phyloP scores from a whole-genome alignment of 495 filamentous ascomycete genomes.

The Xylaria scruposa region DNA sequence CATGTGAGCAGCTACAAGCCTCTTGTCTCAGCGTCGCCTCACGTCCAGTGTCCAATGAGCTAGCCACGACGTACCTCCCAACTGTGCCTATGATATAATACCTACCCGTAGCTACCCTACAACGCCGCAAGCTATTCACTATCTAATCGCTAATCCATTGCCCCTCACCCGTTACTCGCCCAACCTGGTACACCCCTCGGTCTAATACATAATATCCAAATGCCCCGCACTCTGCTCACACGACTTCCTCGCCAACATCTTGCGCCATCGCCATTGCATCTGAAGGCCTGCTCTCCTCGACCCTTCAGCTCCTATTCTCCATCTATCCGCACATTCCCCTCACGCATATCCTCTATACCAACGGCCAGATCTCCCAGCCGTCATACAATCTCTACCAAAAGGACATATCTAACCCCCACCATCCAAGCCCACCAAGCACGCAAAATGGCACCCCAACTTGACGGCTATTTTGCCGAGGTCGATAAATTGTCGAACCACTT shows the following conservation, averaged over 20 bases:
- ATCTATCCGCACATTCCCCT: neutral
- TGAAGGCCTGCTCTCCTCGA: conserved; percentile 1
- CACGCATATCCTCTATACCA: neutral
- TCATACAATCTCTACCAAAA: conserved; percentile 19
- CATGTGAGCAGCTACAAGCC: conserved; percentile 29
- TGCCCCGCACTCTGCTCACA: conserved; percentile 49
- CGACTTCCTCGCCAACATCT: conserved; percentile 39
- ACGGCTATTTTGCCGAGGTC: conserved; percentile 88
- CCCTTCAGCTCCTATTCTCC: conserved; percentile 1
- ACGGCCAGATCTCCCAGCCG: neutral
- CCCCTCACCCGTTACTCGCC: conserved; percentile 18
- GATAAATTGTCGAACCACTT: conserved; percentile 80
- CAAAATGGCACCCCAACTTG: conserved; percentile 85
- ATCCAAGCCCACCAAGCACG: conserved; percentile 58
- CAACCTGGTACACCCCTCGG: neutral
- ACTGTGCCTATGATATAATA: neutral
- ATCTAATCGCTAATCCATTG: conserved; percentile 21
- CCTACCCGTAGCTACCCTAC: neutral
- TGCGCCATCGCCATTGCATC: conserved; percentile 24
- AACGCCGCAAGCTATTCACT: neutral
- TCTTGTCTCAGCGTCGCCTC: neutral
- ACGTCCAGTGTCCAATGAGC: conserved; percentile 13
- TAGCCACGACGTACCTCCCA: neutral
- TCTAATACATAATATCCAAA: conserved; percentile 30
- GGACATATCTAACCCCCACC: conserved; percentile 54